phyloP scores from a whole-genome alignment of 1,284 basidiomycete genomes.

The Cutaneotrichosporon sp. region DNA sequence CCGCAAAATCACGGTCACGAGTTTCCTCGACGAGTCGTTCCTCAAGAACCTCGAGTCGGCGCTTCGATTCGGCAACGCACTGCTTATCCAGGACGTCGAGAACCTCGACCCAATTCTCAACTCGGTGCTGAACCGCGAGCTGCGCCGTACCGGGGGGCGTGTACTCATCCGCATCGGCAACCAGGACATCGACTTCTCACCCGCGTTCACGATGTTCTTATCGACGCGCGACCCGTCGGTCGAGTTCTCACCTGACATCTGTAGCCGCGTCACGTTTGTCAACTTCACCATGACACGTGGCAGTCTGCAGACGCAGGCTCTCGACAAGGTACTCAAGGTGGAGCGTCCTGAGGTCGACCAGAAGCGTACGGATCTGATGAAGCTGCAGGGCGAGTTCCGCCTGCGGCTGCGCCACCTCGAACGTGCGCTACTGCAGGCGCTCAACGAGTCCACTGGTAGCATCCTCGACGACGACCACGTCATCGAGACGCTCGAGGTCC shows the following conservation, averaged over 20 bases:
- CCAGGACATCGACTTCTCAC: constrained; percentile 99
- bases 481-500: constrained; percentile 91
- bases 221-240: constrained; percentile 96
- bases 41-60: constrained; percentile 97
- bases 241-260: constrained; percentile 97
- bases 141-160: constrained; percentile 91
- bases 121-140: constrained; percentile 95
- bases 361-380: constrained; percentile 97
- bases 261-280: constrained; percentile 97
- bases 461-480: constrained; percentile 99
- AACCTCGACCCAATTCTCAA: constrained; percentile 97
- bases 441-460: constrained; percentile 95
- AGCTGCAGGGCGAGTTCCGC: constrained; percentile 96
- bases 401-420: constrained; percentile 90
- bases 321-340: constrained; percentile 94
- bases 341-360: constrained; percentile 96
- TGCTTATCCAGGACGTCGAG: constrained; percentile 97
- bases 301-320: constrained; percentile 95
- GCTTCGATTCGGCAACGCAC: constrained; percentile 96
- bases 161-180: constrained; percentile 96
- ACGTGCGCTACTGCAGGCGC: constrained; percentile 86
- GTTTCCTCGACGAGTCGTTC: constrained; percentile 98
- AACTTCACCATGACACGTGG: constrained; percentile 99
- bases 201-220: constrained; percentile 98
- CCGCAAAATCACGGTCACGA: constrained; percentile 95